phyloP scores from a whole-genome alignment of 805 yeast species.

The Ogataea glucozyma region DNA sequence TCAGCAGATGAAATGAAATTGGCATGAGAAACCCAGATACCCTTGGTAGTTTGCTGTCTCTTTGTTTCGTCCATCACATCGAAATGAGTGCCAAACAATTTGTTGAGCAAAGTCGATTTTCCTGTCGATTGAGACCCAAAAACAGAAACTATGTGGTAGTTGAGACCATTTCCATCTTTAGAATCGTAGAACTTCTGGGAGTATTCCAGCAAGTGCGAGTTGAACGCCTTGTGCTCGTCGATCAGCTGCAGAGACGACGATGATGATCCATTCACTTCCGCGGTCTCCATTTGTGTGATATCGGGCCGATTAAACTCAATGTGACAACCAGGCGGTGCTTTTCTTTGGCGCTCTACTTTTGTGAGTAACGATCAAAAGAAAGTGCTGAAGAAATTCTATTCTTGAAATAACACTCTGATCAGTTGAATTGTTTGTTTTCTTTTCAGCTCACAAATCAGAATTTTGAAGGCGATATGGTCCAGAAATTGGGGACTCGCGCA shows the following conservation, averaged over 20 bases:
- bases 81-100: conserved; percentile 80
- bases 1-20: conserved; percentile 36
- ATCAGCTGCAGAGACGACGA: conserved; percentile 56
- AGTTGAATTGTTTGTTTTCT: conserved; percentile 1
- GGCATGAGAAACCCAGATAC: conserved; percentile 74
- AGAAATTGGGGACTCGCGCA: neutral
- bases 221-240: conserved; percentile 60
- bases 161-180: conserved; percentile 51
- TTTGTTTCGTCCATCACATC: conserved; percentile 89
- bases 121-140: conserved; percentile 98
- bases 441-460: neutral
- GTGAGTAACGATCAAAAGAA: too few species aligned
- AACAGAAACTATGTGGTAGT: conserved; percentile 90
- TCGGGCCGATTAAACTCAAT: too few species aligned
- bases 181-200: conserved; percentile 31
- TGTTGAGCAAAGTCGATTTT: conserved; percentile 87
- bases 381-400: neutral
- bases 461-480: conserved; percentile 2
- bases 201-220: conserved; percentile 34
- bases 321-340: too few species aligned
- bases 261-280: neutral
- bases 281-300: conserved; percentile 3
- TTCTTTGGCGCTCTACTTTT: too few species aligned
- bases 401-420: neutral
- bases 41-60: conserved; percentile 90